Evolutionary conservation across 2,329 filamentous ascomycete genomes (phyloP).

Genomic region (Rosellinia necatrix): DNA sequence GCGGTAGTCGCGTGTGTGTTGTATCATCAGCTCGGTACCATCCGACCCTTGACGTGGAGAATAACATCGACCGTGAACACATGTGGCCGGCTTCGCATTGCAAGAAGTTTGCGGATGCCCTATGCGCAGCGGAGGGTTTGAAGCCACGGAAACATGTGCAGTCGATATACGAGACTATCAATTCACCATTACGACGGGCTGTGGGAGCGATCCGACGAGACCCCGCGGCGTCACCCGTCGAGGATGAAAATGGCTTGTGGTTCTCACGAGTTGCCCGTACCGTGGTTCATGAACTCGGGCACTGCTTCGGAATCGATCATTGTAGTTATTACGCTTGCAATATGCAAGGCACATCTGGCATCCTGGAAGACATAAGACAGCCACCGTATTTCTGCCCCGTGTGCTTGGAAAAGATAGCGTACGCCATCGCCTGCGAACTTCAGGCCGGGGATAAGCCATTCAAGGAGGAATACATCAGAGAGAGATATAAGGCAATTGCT

Average conservation of each 20-base stretch:
- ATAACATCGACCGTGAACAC: slow-evolving; percentile 52
- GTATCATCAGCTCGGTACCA: slow-evolving; percentile 67
- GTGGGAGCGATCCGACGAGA: slow-evolving; percentile 36
- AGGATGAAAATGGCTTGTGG: slow-evolving; percentile 54
- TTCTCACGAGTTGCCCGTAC: slow-evolving; percentile 62
- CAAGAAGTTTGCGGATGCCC: slow-evolving; percentile 49
- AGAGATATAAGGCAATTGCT: slow-evolving; percentile 47
- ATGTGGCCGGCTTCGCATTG: slow-evolving; percentile 71
- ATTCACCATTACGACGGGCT: slow-evolving; percentile 40
- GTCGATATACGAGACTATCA: slow-evolving; percentile 9
- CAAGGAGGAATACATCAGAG: slow-evolving; percentile 34
- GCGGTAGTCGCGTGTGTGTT: slow-evolving; percentile 64
- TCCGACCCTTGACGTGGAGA: slow-evolving; percentile 51
- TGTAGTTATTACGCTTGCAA: slow-evolving; percentile 68
- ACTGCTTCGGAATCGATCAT: slow-evolving; percentile 69
- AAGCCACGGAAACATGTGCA: slow-evolving; percentile 20
- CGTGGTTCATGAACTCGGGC: slow-evolving; percentile 67
- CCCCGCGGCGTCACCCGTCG: slow-evolving; percentile 30
- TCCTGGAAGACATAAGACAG: slow-evolving; percentile 64
- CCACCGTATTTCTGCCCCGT: slow-evolving; percentile 67
- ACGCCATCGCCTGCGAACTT: slow-evolving; percentile 37
- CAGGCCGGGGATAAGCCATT: slow-evolving; percentile 24
- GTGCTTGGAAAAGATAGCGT: slow-evolving; percentile 58
- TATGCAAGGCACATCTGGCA: slow-evolving; percentile 64
- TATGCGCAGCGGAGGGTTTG: slow-evolving; percentile 39